Percentiles rank a stretch among this genome's conserved stretches.
Conservation (phyloP, 768 basidiomycete species). For the Antrodiella citrinella region DNA sequence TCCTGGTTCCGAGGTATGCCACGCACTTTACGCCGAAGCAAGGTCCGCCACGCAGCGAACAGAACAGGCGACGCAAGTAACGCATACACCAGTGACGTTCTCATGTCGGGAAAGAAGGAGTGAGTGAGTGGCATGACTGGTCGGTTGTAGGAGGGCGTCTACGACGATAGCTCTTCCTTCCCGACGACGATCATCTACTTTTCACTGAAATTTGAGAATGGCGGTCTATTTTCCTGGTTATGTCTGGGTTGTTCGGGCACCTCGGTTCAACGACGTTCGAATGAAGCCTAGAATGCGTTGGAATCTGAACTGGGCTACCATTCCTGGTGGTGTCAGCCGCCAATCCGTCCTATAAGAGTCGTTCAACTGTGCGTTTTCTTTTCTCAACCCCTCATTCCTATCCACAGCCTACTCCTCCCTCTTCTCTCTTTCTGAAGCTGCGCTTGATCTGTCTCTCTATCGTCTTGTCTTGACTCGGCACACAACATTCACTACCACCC, state of each 20-base stretch:
- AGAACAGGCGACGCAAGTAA: not conserved
- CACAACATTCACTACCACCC: not conserved
- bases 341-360: too few relatives aligned
- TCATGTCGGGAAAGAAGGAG: not conserved
- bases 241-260: too few relatives aligned
- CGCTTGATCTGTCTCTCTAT: not conserved
- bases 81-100: not conserved
- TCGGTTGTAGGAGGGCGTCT: too few relatives aligned
- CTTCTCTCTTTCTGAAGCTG: not conserved
- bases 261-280: too few relatives aligned
- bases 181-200: too few relatives aligned
- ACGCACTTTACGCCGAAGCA: constrained; percentile 19
- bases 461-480: not conserved
- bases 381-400: not conserved
- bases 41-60: constrained; percentile 2
- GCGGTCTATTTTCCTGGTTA: too few relatives aligned
- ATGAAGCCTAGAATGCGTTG: too few relatives aligned
- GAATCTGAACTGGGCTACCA: too few relatives aligned
- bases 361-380: constrained; percentile 1
- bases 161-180: too few relatives aligned
- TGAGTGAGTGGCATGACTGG: not conserved
- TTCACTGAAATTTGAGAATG: too few relatives aligned
- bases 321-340: not conserved
- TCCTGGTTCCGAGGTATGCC: constrained; percentile 40
- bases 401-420: constrained; percentile 3